Base-by-base conservation (phyloP, 1,284 basidiomycete genomes). In the Coniferiporia weirii region DNA sequence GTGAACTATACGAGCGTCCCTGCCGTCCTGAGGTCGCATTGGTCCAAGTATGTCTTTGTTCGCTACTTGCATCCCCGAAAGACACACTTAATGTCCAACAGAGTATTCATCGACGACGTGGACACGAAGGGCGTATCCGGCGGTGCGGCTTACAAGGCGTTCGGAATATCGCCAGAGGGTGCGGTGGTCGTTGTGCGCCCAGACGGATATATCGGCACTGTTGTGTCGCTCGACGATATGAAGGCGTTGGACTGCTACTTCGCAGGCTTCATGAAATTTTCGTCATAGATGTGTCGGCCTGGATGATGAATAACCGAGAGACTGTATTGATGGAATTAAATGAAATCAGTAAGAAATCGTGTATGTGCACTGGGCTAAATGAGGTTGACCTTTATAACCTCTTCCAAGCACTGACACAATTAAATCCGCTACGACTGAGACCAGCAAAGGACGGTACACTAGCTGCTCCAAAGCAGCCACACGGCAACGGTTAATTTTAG, bases 121-220 rank as follows among this genome's bases (percentile, higher is more conserved):
- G 75, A 79, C 57, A 59, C 72, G 15, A 70, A 67, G n/a, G 73
- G 74, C 1, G 61, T 48, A 2, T 63, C 70, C 40, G 79, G 79
- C 19, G 82, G 80, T 3, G 71, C 71, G 32, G 75, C 75, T 7
- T 87, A 88, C 64, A 60, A 67, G 2, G 76, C 79, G 53, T 87
- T 81, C 66, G 89, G 87, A 0, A 76, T 89, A 43, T 72, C 75
- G 5, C 65, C 74, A 17, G 70, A 72, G 3, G 89, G 89, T 27
- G 84, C 79, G 5, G 71, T 89, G 19, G 81, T 89, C 35, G 75
- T 87, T 35, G 81, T 89, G 7, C 78, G 89, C 35, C 89, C 89
- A 2, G 89, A 91, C 65, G 88, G 88, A 12, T 90, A 89, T 62
- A 80, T 91, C 15, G 85, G 84, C 3, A 74, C 75, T 57, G 73